Evolutionary conservation across 257 asterid genomes (phyloP).

Genomic region (Handroanthus guayacan): DNA sequence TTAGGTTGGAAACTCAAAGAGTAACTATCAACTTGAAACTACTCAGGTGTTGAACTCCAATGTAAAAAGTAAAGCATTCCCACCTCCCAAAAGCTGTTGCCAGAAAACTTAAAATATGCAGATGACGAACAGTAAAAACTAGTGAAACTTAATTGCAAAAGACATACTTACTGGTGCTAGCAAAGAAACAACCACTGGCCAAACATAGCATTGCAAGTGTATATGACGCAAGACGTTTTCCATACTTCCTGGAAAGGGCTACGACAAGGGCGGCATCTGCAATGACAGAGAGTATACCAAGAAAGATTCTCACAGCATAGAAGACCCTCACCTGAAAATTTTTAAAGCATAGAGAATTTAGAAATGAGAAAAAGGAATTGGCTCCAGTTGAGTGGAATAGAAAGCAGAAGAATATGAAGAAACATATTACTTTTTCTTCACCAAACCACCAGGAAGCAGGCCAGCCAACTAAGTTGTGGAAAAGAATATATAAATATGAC

Average conservation of each 20-base stretch:
- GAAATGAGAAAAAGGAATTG: conserved; percentile 24
- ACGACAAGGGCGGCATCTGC: conserved; percentile 92
- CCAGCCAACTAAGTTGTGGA: conserved; percentile 82
- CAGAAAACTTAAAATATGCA: conserved; percentile 26
- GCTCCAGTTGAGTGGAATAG: conserved; percentile 14
- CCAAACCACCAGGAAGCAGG: conserved; percentile 97
- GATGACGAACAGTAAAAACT: conserved; percentile 7
- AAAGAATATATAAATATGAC: conserved; percentile 80
- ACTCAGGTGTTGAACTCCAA: not conserved
- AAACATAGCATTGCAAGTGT: conserved; percentile 96
- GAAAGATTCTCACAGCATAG: conserved; percentile 86
- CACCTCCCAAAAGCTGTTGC: conserved; percentile 7
- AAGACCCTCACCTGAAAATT: conserved; percentile 84
- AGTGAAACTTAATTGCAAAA: not conserved
- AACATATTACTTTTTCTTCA: conserved; percentile 77
- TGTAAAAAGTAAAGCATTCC: not conserved
- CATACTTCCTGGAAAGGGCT: conserved; percentile 91
- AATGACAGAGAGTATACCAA: conserved; percentile 73
- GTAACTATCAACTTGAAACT: conserved; percentile 16
- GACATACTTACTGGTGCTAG: conserved; percentile 84
- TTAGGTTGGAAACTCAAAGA: conserved; percentile 16
- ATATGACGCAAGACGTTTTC: conserved; percentile 93
- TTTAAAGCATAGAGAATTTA: conserved; percentile 34
- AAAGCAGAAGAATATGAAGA: conserved; percentile 19
- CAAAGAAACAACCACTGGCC: conserved; percentile 97